phyloP scores from a whole-genome alignment of 352 stramenopile genomes.

The Phytophthora cactorum region DNA sequence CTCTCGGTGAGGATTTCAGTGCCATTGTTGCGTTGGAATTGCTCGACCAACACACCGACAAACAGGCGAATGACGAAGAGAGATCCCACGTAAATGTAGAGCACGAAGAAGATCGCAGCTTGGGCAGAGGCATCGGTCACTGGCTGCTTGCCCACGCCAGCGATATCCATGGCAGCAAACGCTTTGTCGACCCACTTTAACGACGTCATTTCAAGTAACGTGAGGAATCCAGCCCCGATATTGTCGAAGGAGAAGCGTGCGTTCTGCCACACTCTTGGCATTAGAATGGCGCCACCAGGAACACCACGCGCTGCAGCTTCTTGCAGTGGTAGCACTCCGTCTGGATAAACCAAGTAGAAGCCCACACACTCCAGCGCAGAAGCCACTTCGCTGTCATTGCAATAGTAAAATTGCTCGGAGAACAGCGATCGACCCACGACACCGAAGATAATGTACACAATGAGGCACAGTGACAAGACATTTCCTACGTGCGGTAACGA shows the following conservation, averaged over 20 bases:
- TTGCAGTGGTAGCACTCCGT: slow-evolving; percentile 57
- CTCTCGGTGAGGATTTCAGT: slow-evolving; percentile 81
- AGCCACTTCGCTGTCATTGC: slow-evolving; percentile 57
- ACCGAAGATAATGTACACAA: slow-evolving; percentile 84
- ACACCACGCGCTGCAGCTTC: slow-evolving; percentile 48
- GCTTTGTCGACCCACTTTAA: slow-evolving; percentile 84
- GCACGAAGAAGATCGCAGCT: slow-evolving; percentile 71
- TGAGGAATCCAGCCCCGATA: slow-evolving; percentile 66
- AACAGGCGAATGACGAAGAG: slow-evolving; percentile 85
- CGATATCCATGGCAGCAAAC: slow-evolving; percentile 80
- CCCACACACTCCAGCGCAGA: slow-evolving; percentile 56
- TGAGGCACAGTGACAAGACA: slow-evolving; percentile 70
- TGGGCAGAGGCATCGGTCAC: slow-evolving; percentile 50
- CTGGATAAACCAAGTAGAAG: slow-evolving; percentile 55
- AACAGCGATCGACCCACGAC: slow-evolving; percentile 76
- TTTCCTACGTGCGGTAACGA: slow-evolving; percentile 79
- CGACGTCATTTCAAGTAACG: slow-evolving; percentile 82
- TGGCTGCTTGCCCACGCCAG: slow-evolving; percentile 50
- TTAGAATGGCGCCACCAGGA: slow-evolving; percentile 48
- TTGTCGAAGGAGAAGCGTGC: slow-evolving; percentile 84
- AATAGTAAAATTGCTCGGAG: slow-evolving; percentile 68
- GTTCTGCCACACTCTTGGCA: slow-evolving; percentile 71
- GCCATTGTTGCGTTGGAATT: slow-evolving; percentile 87
- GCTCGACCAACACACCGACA: slow-evolving; percentile 80
- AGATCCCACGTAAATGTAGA: slow-evolving; percentile 78